Percentiles rank a stretch among this genome's conserved stretches.
phyloP scores from a whole-genome alignment of 2,329 filamentous ascomycete genomes.

The Calonectria fujianensis region DNA sequence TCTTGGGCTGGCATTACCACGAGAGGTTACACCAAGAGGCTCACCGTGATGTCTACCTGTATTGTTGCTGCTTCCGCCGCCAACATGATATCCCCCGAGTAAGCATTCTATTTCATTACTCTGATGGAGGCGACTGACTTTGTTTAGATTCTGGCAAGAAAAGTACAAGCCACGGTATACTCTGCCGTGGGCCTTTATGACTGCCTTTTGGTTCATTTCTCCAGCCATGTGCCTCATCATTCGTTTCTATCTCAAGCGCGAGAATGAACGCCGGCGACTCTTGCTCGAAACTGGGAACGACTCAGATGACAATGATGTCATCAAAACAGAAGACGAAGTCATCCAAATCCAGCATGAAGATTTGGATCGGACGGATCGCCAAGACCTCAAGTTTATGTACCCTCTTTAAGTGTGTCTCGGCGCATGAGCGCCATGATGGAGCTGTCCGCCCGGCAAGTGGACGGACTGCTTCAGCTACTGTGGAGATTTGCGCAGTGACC shows the following conservation, averaged over 20 bases:
- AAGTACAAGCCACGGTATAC: neutral
- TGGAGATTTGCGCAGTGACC: neutral
- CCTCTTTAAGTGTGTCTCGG: neutral
- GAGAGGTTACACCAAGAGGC: neutral
- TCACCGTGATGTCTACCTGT: slow-evolving; percentile 3
- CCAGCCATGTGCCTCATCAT: neutral
- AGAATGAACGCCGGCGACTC: neutral
- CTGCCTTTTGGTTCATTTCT: neutral
- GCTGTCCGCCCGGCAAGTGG: neutral
- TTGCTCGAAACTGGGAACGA: neutral
- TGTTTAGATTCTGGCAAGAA: neutral
- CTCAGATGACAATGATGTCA: neutral
- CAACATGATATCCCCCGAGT: slow-evolving; percentile 2
- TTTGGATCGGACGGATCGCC: neutral
- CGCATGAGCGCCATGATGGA: neutral
- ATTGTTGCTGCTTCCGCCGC: slow-evolving; percentile 4
- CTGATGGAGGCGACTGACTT: neutral
- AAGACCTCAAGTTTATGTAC: neutral
- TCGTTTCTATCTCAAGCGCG: slow-evolving; percentile 2
- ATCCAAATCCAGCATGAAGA: neutral
- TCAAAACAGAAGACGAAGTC: neutral
- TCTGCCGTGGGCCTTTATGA: neutral
- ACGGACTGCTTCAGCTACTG: too few relatives aligned
- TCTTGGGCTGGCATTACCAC: neutral
- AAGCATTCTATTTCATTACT: neutral